These are phyloP conservation scores for Nakazawaea populi DNA, from an alignment of 805 yeast genomes.

Conservation along the genomic window DNA sequence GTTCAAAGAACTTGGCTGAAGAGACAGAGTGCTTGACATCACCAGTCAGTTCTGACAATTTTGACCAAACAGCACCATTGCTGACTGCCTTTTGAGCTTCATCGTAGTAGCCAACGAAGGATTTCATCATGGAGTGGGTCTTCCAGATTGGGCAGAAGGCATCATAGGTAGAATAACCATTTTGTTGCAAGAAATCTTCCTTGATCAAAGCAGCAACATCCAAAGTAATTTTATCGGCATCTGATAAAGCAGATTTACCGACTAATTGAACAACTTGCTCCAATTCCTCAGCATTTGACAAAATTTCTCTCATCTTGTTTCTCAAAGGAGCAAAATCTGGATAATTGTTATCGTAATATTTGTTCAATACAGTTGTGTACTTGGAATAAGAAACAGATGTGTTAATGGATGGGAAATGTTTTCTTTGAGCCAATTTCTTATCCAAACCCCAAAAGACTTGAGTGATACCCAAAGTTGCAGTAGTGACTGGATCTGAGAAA, in stretches of 20 bases:
- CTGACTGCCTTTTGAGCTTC: slow-evolving; percentile 97
- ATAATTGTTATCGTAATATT: slow-evolving; percentile 77
- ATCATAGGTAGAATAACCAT: slow-evolving; percentile 97
- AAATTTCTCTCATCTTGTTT: slow-evolving; percentile 87
- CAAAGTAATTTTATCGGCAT: slow-evolving; percentile 91
- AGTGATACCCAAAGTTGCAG: slow-evolving; percentile 98
- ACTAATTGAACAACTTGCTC: slow-evolving; percentile 99
- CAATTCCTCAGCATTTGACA: slow-evolving; percentile 95
- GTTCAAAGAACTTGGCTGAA: slow-evolving; percentile 93
- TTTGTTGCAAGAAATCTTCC: slow-evolving; percentile 98
- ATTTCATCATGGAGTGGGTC: slow-evolving; percentile 96
- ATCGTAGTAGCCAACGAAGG: slow-evolving; percentile 84
- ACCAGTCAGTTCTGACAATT: slow-evolving; percentile 79
- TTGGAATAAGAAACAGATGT: slow-evolving; percentile 95
- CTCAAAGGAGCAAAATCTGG: slow-evolving; percentile 91
- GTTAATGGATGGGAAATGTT: slow-evolving; percentile 98
- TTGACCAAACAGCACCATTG: slow-evolving; percentile 92
- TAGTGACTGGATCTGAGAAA: slow-evolving; percentile 99
- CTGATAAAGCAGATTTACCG: slow-evolving; percentile 96
- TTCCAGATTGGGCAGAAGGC: slow-evolving; percentile 99
- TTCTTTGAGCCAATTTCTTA: slow-evolving; percentile 98
- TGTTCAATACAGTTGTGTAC: slow-evolving; percentile 82
- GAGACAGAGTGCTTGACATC: slow-evolving; percentile 93
- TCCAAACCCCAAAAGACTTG: slow-evolving; percentile 99
- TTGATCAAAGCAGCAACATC: slow-evolving; percentile 89